phyloP scores from a whole-genome alignment of 139 green algal genomes.

The Chlorella sp. region DNA sequence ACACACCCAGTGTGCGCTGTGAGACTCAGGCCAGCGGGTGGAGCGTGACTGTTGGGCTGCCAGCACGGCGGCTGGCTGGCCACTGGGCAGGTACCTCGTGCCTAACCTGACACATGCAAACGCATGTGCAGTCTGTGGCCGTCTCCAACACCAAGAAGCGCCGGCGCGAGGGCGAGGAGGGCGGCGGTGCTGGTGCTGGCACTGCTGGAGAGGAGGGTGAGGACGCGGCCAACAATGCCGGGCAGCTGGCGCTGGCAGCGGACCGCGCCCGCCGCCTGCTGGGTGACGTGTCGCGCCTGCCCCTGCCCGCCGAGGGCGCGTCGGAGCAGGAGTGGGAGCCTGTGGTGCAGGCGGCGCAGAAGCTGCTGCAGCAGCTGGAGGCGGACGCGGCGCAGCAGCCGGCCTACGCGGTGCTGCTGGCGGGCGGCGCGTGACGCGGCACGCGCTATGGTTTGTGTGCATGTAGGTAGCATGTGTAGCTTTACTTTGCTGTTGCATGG shows the following conservation, averaged over 20 bases:
- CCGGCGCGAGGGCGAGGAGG: background rate
- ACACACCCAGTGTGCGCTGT: too few relatives aligned
- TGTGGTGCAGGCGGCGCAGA: slow-evolving; percentile 28
- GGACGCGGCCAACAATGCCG: too few relatives aligned
- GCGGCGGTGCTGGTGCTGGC: too few relatives aligned
- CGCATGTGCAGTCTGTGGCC: background rate
- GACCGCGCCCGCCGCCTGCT: background rate
- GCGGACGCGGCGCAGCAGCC: slow-evolving; percentile 40
- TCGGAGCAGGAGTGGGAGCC: background rate
- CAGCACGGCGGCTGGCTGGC: too few relatives aligned
- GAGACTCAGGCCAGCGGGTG: too few relatives aligned
- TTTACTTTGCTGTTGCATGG: background rate
- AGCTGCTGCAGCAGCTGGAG: slow-evolving; percentile 40
- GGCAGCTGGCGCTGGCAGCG: too few relatives aligned
- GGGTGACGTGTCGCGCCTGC: background rate
- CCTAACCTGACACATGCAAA: too few relatives aligned
- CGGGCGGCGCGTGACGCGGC: background rate
- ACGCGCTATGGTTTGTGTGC: too few relatives aligned
- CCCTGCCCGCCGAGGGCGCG: background rate
- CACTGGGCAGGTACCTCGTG: too few relatives aligned
- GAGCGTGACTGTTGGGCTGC: too few relatives aligned
- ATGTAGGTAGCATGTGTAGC: too few relatives aligned
- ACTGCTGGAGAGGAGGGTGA: too few relatives aligned
- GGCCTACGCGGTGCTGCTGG: slow-evolving; percentile 25
- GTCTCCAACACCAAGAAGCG: background rate